Base-by-base conservation (phyloP, 441 rosid genomes). In the Croton laevigatus region DNA sequence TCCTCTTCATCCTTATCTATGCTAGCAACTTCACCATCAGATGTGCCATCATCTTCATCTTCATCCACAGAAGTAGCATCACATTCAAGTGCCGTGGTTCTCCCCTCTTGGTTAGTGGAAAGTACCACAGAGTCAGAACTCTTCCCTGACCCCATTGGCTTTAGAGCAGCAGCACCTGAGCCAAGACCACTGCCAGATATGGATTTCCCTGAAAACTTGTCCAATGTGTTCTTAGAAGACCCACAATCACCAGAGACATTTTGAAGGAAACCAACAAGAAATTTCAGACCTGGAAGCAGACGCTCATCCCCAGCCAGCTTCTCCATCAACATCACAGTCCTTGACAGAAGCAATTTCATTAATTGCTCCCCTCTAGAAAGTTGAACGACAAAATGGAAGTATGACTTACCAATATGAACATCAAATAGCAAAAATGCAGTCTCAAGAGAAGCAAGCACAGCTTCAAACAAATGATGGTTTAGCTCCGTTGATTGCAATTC, bases 1-100 rank as follows among this genome's bases (percentile, higher is more conserved):
- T 91, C 99, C 73, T 97, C 99, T 65, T 94, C 99, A 80, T 94
- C 99, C 80, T 94, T 97, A 80, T 94, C 99, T 61, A 97, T 80
- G 89, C 99, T 97, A 77, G 97, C 96, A 61, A 86, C 90, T 84
- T 97, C 99, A 77, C 99, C 98, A 83, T 97, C 99, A 79, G 99
- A 97, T 79, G 99, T 94, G 72, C 97, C 99, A 75, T 97, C 99
- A 84, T 97, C 99, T 81, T 97, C 99, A 79, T 97, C 99, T 68
- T 97, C 99, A 80, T 97, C 99, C 67, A 89, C 82, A 73, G 99
- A 97, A 76, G 91, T 90, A 57, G 94, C 99, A 85, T 97, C 99
- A 81, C 98, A 93, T 62, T 97, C 99, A 76, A 93, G 88, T 62
- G 90, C 83, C 45, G 84, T 66, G 45, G 97, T 73, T 73, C 89